Base-by-base conservation (phyloP, 768 basidiomycete genomes). In the Vishniacozyma victoriae region DNA sequence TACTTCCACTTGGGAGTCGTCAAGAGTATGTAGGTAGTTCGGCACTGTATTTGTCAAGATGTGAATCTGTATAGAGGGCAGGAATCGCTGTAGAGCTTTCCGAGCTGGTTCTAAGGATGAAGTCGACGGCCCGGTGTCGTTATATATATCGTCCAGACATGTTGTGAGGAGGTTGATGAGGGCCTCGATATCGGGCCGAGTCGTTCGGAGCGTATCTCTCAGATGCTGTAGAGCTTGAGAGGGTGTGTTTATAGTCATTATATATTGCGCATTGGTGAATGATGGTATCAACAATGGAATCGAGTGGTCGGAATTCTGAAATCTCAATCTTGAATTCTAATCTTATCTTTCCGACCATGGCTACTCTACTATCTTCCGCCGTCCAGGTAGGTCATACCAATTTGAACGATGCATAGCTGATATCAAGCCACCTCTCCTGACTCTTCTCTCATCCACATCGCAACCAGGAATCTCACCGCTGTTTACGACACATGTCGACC, bases 21-120 rank as follows among this genome's bases (percentile, higher is more conserved):
- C 67, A 33, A 91, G 74, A 3, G 66, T 49, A 1, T 73, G 58
- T 31, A 80, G 78, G 87, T 88, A 93, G 26, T 79, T 78, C 0
- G 86, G 86, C 3, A 81, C 65, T 41, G 87, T 74, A 52, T 81
- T 75, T 53, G 79, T 78, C 22, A 92, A 61, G 12, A 92, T 68
- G 9, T 74, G 75, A 40, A 76, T 74, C 60, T 93, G 89, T n/a
- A 91, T 70, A 1, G 71, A 63, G 3, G 82, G 79, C 25, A 82
- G 64, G 50, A 57, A 56, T 29, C 58, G 18, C 3, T 48, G 22
- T 9, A 64, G 48, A 5, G 48, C 40, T 38, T 39, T 45, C 29
- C 29, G 9, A n/a, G 29, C 29, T n/a, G 29, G 29, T 9, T 33
- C n/a, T n/a, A 33, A n/a, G 29, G n/a, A n/a, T 9, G 9, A 9